These are phyloP conservation scores for Aspergillus neotritici DNA, from an alignment of 2,329 filamentous ascomycete genomes.

Conservation along the genomic window DNA sequence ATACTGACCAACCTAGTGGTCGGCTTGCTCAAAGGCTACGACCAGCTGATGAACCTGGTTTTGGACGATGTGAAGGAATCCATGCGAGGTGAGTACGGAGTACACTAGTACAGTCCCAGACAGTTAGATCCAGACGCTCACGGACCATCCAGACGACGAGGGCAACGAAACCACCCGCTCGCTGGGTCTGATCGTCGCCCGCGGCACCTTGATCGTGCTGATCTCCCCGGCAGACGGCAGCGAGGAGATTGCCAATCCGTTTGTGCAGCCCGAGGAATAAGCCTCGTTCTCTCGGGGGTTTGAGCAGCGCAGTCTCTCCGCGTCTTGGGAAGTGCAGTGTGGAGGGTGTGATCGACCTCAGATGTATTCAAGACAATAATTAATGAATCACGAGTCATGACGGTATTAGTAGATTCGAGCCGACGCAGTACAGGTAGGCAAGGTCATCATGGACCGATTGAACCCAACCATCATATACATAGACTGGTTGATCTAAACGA, in stretches of 20 bases:
- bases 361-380: background rate
- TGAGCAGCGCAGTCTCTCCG: background rate
- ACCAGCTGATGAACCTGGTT: conserved; percentile 96
- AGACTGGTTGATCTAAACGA: too few relatives aligned
- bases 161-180: conserved; percentile 77
- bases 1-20: conserved; percentile 54
- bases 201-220: conserved; percentile 86
- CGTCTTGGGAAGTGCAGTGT: background rate
- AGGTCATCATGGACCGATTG: too few relatives aligned
- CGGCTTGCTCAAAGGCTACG: conserved; percentile 88
- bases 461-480: too few relatives aligned
- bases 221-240: conserved; percentile 91
- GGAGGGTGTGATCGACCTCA: background rate
- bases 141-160: conserved; percentile 66
- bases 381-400: conserved; percentile 13
- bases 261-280: conserved; percentile 67
- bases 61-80: conserved; percentile 89
- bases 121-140: conserved; percentile 1
- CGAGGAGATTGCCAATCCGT: conserved; percentile 93
- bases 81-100: conserved; percentile 64
- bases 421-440: background rate
- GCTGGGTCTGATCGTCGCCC: conserved; percentile 80
- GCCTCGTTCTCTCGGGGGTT: too few relatives aligned
- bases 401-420: background rate
- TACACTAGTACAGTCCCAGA: background rate